Evolutionary conservation across 495 filamentous ascomycete species (phyloP).

Genomic region (Thozetella sp.): DNA sequence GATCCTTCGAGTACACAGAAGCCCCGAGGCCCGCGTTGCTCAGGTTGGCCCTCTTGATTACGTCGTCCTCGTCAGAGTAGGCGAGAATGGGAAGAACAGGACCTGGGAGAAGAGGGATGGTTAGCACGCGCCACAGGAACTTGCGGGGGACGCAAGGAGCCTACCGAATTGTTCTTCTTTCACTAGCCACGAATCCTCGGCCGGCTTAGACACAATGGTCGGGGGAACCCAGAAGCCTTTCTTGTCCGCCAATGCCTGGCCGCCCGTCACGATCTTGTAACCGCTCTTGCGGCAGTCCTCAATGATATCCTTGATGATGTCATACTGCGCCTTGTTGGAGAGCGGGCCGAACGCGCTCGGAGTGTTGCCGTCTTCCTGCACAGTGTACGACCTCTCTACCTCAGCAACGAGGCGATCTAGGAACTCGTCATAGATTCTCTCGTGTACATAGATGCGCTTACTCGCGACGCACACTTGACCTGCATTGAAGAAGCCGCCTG

Average conservation of each 20-base stretch:
- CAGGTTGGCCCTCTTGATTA: slow-evolving; percentile 57
- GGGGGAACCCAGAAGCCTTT: slow-evolving; percentile 51
- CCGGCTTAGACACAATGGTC: slow-evolving; percentile 50
- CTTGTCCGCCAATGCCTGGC: slow-evolving; percentile 20
- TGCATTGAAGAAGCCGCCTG: slow-evolving; percentile 60
- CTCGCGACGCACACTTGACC: slow-evolving; percentile 56
- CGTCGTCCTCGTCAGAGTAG: slow-evolving; percentile 61
- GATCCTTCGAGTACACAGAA: slow-evolving; percentile 56
- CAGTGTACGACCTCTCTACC: slow-evolving; percentile 47
- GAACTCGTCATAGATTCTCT: slow-evolving; percentile 66
- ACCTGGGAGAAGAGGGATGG: slow-evolving; percentile 20
- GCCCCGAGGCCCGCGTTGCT: slow-evolving; percentile 58
- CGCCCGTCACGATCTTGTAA: slow-evolving; percentile 42
- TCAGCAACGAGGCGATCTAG: slow-evolving; percentile 54
- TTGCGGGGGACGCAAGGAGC: slow-evolving; percentile 1
- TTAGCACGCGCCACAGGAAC: background rate
- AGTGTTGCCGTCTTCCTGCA: slow-evolving; percentile 43
- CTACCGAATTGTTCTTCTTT: slow-evolving; percentile 53
- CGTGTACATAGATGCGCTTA: slow-evolving; percentile 72
- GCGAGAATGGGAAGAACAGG: slow-evolving; percentile 59
- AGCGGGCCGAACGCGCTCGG: slow-evolving; percentile 55
- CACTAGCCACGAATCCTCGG: slow-evolving; percentile 41
- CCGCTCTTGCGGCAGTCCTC: slow-evolving; percentile 42
- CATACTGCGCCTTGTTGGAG: slow-evolving; percentile 62
- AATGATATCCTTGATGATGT: slow-evolving; percentile 50